Base-by-base conservation (phyloP, 2,329 filamentous ascomycete species). In the Penicillium capsulatum region DNA sequence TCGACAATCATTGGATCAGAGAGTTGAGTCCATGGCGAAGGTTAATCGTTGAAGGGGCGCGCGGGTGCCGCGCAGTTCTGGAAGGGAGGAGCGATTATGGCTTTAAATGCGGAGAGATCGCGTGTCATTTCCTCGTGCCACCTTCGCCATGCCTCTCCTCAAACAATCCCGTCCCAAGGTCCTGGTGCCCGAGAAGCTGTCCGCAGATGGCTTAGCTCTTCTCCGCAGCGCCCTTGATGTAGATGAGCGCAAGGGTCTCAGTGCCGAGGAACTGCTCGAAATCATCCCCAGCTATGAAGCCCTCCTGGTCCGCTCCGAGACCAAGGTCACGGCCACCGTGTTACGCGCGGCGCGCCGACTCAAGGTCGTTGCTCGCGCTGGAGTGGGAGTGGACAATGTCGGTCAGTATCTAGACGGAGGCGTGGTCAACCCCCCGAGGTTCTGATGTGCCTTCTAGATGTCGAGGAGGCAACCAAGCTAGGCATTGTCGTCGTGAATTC, bases 361-460 rank as follows among this genome's bases (percentile, higher is more conserved):
- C 36, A 83, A 84, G 50, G 86, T 91, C 7, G 84, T 92, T 15
- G 86, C 85, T 2, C 74, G 86, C 45, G 86, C 86, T 9, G 86
- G 86, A 9, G 86, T 91, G 1, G 86, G 84, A 20, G 84, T 91
- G 16, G 85, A 91, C 66, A 90, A 91, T 66, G 86, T 92, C 34
- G 76, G 60, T 63, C 36, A 42, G 59, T 51, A n/a, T n/a, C n/a
- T n/a, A n/a, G n/a, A n/a, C n/a, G n/a, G n/a, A n/a, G 13, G 15
- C 17, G 3, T 22, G n/a, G 9, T 16, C 15, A 3, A 15, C 8
- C 29, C n/a, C 17, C 28, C 11, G 13, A 6, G 10, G 14, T 8
- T 19, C 24, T 30, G n/a, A 27, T 6, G 19, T 34, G 8, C 19
- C n/a, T 31, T n/a, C 7, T 36, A 62, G 74, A 91, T 58, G 81